phyloP scores from a whole-genome alignment of 805 yeast species.

The Ogataea glucozyma region DNA sequence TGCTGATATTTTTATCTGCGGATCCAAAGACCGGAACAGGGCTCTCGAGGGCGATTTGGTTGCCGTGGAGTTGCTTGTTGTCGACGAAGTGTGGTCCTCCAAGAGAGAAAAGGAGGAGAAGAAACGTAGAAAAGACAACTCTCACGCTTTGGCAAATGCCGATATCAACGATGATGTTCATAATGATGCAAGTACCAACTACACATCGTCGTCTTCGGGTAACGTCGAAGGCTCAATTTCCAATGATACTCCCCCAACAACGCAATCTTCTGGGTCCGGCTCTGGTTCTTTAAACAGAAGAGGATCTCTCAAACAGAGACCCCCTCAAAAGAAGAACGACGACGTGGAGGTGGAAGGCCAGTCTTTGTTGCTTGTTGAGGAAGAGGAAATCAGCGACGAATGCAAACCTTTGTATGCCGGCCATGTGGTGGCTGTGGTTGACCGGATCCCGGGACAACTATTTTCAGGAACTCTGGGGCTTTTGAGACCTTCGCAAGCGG shows the following conservation, averaged over 20 bases:
- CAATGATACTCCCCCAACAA: conserved; percentile 36
- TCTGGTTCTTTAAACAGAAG: conserved; percentile 58
- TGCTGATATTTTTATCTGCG: conserved; percentile 96
- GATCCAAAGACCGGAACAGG: conserved; percentile 96
- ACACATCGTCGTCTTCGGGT: conserved; percentile 27
- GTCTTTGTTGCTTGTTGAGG: conserved; percentile 85
- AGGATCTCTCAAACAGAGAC: conserved; percentile 91
- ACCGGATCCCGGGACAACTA: conserved; percentile 94
- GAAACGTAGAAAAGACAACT: conserved; percentile 64
- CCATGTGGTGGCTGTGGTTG: conserved; percentile 96
- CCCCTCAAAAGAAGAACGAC: conserved; percentile 95
- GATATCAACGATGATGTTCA: conserved; percentile 68
- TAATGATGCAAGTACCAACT: conserved; percentile 73
- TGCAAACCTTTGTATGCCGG: conserved; percentile 95
- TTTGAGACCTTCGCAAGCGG: conserved; percentile 92
- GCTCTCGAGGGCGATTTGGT: conserved; percentile 96
- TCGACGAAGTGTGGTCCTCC: conserved; percentile 97
- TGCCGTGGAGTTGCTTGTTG: conserved; percentile 90
- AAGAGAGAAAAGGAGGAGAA: conserved; percentile 97
- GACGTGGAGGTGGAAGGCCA: conserved; percentile 99
- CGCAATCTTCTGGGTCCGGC: conserved; percentile 32
- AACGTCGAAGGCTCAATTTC: conserved; percentile 34
- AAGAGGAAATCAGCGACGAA: conserved; percentile 92
- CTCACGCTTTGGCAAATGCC: conserved; percentile 33
- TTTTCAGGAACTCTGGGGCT: conserved; percentile 94